These are phyloP conservation scores for Fusarium proliferatum DNA, from an alignment of 2,329 filamentous ascomycete genomes.

Conservation along the genomic window DNA sequence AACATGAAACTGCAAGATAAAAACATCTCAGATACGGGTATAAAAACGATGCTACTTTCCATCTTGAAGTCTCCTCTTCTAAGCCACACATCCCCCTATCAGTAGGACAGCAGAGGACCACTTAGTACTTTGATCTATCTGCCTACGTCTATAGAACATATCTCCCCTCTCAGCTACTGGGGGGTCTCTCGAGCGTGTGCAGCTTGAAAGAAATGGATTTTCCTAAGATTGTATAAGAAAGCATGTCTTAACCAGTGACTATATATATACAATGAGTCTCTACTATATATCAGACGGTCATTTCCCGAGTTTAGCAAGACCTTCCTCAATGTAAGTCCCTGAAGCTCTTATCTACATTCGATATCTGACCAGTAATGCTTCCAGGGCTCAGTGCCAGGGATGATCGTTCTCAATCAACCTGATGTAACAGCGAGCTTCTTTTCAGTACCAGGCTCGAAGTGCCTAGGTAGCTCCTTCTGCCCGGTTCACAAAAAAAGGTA, in stretches of 20 bases:
- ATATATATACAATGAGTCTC: background rate
- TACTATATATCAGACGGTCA: background rate
- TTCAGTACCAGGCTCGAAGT: background rate
- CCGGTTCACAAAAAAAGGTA: background rate
- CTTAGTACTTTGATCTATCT: accelerated
- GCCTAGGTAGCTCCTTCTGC: too few relatives aligned
- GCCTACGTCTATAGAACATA: background rate
- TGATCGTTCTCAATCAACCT: background rate
- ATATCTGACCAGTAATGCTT: background rate
- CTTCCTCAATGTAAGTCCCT: background rate
- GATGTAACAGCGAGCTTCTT: background rate
- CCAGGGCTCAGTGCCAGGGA: too few relatives aligned
- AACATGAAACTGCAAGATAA: accelerated
- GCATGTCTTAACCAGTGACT: background rate
- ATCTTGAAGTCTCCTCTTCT: background rate
- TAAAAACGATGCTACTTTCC: background rate
- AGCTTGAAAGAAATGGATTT: background rate
- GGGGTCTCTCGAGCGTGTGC: background rate
- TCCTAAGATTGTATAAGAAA: background rate
- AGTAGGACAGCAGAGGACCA: too few relatives aligned
- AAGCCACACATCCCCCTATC: background rate
- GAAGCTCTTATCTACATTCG: background rate
- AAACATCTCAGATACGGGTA: background rate
- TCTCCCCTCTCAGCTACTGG: background rate
- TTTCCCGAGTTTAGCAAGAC: accelerated